Conservation (phyloP, 202 grass and related monocot species). For the Setaria viridis region DNA sequence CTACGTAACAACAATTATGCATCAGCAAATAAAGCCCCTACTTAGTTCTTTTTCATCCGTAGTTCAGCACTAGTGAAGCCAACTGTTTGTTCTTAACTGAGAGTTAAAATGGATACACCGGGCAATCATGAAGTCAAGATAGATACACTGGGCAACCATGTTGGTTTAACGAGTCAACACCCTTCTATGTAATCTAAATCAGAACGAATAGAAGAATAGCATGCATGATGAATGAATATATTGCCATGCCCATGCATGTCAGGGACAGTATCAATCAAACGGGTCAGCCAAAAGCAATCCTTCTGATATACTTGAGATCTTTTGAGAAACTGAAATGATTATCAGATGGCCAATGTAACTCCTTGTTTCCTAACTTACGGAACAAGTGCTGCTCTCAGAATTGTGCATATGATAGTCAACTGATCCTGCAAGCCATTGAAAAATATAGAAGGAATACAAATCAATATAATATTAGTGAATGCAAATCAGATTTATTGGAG, state of each 20-base stretch:
- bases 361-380: slow-evolving; percentile 69
- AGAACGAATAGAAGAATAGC: slow-evolving; percentile 26
- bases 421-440: slow-evolving; percentile 49
- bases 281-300: slow-evolving; percentile 71
- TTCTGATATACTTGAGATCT: slow-evolving; percentile 31
- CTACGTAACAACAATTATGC: background rate
- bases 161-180: background rate
- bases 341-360: slow-evolving; percentile 61
- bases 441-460: slow-evolving; percentile 15
- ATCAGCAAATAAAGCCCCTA: background rate
- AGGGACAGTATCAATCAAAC: too few relatives aligned
- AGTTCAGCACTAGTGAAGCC: slow-evolving; percentile 5
- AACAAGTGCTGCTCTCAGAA: slow-evolving; percentile 24
- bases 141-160: too few relatives aligned
- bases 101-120: background rate
- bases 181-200: slow-evolving; percentile 19
- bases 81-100: background rate
- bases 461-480: slow-evolving; percentile 10
- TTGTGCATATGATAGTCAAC: slow-evolving; percentile 54
- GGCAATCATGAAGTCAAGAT: background rate
- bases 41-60: slow-evolving; percentile 13
- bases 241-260: slow-evolving; percentile 60
- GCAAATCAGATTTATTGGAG: too few relatives aligned
- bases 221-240: slow-evolving; percentile 45
- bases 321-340: too few relatives aligned